Percentiles rank a stretch among this genome's conserved stretches.
These are phyloP conservation scores for Penicillium crustosum DNA, from an alignment of 2,329 filamentous ascomycete genomes.

Conservation along the genomic window DNA sequence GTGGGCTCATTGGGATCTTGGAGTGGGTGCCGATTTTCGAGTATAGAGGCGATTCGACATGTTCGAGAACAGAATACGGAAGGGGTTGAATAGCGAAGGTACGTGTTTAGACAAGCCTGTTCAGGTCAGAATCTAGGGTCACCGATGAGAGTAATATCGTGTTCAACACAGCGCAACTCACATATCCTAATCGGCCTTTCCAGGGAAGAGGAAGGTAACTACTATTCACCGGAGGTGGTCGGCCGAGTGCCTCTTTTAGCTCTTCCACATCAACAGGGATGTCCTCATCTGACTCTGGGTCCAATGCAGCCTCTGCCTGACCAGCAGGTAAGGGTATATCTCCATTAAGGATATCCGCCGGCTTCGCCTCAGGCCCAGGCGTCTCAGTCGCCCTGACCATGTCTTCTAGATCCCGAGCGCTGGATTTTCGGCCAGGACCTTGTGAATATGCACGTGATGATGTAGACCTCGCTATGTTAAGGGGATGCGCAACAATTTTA, in stretches of 20 bases:
- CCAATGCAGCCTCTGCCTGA: slow-evolving; percentile 31
- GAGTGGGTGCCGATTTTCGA: slow-evolving; percentile 84
- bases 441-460: slow-evolving; percentile 8
- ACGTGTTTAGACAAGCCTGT: slow-evolving; percentile 87
- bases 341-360: slow-evolving; percentile 22
- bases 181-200: slow-evolving; percentile 87
- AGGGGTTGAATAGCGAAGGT: slow-evolving; percentile 76
- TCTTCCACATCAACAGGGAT: slow-evolving; percentile 56
- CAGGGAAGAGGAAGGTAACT: slow-evolving; percentile 81
- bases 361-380: slow-evolving; percentile 8
- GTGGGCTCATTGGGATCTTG: slow-evolving; percentile 72
- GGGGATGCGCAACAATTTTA: neutral
- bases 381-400: slow-evolving; percentile 9
- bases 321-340: slow-evolving; percentile 14
- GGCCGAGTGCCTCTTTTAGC: slow-evolving; percentile 57
- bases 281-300: slow-evolving; percentile 57
- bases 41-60: slow-evolving; percentile 83
- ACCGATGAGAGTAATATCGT: too few relatives aligned
- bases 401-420: neutral
- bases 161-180: slow-evolving; percentile 46
- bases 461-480: neutral
- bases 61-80: slow-evolving; percentile 89
- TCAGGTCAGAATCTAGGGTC: slow-evolving; percentile 1
- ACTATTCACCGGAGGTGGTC: slow-evolving; percentile 79
- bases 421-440: neutral